These are phyloP conservation scores for Candida awuae DNA, from an alignment of 805 yeast species.

Conservation along the genomic window DNA sequence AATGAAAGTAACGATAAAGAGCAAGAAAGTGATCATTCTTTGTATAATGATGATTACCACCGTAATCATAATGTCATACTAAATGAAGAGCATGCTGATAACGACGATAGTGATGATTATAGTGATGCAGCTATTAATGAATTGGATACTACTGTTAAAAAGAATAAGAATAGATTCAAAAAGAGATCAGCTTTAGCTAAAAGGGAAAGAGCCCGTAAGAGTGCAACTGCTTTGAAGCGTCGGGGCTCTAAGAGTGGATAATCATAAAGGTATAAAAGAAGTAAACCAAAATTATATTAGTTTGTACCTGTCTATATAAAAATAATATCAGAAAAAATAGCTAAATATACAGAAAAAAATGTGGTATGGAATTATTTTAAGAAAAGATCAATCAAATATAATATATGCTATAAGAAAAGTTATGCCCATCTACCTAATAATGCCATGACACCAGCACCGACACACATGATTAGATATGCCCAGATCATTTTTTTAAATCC, in stretches of 20 bases:
- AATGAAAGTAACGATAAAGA: conserved; percentile 33
- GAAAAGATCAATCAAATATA: neutral
- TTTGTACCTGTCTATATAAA: too few species aligned
- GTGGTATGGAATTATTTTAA: neutral
- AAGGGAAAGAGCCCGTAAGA: neutral
- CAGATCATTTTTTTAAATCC: conserved; percentile 43
- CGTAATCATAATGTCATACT: neutral
- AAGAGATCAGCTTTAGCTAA: neutral
- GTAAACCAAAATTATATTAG: too few species aligned
- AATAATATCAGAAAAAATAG: too few species aligned
- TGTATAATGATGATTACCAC: neutral
- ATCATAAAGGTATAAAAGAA: too few species aligned
- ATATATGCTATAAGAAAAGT: neutral
- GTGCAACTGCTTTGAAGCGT: too few species aligned
- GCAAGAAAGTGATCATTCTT: conserved; percentile 13
- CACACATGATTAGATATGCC: conserved; percentile 47
- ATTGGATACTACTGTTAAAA: neutral
- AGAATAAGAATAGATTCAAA: neutral
- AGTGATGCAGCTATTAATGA: neutral
- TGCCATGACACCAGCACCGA: conserved; percentile 75
- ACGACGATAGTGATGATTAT: neutral
- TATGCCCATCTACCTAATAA: conserved; percentile 68
- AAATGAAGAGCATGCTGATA: neutral
- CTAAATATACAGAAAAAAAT: too few species aligned
- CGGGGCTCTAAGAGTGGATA: too few species aligned